Evolutionary conservation across 169 alveolate species (phyloP).

Genomic region (Plasmodium inui): DNA sequence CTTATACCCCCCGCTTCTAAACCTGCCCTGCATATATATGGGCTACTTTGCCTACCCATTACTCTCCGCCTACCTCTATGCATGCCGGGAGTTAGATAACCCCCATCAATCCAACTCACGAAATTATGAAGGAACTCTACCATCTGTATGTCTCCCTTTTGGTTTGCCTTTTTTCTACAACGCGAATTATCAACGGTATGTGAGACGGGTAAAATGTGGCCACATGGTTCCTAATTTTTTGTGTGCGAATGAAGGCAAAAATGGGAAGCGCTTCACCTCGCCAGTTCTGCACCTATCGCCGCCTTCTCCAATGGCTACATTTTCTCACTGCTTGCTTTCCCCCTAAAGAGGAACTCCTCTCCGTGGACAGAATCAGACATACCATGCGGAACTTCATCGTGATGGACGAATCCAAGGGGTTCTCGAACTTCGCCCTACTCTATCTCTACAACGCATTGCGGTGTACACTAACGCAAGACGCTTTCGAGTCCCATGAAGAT

Average conservation of each 20-base stretch:
- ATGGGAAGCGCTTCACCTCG: background rate
- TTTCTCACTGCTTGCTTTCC: background rate
- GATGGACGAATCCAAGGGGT: constrained; percentile 15
- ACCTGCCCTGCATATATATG: background rate
- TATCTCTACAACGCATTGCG: constrained; percentile 55
- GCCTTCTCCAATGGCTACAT: too few species aligned
- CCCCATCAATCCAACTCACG: background rate
- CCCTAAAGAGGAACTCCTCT: constrained; percentile 25
- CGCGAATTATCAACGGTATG: background rate
- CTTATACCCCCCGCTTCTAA: background rate
- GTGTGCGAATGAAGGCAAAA: background rate
- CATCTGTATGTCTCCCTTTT: background rate
- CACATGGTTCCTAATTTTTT: background rate
- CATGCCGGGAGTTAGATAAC: background rate
- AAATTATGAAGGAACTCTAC: background rate
- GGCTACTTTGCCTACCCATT: background rate
- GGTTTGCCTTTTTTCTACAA: background rate
- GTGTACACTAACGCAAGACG: constrained; percentile 48
- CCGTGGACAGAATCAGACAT: constrained; percentile 2
- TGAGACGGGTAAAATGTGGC: background rate
- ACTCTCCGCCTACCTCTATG: background rate
- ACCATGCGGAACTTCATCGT: constrained; percentile 18
- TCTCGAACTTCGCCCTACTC: constrained; percentile 40
- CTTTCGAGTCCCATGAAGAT: constrained; percentile 37
- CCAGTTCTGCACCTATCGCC: background rate